Percentiles rank a stretch among this genome's conserved stretches.
Conservation (phyloP, 768 basidiomycete genomes). For the Paxillus rubicundulus region DNA sequence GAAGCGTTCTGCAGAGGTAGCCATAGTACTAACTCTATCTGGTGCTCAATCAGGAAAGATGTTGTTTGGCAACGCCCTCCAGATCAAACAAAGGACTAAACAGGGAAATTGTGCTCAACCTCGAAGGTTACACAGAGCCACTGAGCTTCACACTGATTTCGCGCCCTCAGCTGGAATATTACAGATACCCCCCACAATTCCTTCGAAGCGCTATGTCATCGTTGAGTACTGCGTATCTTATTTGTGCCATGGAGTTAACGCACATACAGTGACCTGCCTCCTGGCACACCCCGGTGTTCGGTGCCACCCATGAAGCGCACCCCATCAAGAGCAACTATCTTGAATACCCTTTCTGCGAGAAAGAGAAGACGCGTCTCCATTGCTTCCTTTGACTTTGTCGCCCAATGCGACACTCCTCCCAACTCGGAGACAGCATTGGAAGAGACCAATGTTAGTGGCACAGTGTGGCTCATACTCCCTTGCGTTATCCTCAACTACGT, state of each 20-base stretch:
- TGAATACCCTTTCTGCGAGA: constrained; percentile 38
- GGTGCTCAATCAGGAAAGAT: neutral
- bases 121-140: neutral
- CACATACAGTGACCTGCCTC: constrained; percentile 21
- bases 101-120: neutral
- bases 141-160: neutral
- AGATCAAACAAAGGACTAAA: constrained; percentile 23
- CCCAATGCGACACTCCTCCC: constrained; percentile 28
- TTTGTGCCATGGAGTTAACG: constrained; percentile 15
- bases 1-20: neutral
- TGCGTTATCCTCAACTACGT: constrained; percentile 1
- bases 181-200: neutral
- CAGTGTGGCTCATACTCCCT: neutral
- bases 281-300: constrained; percentile 27
- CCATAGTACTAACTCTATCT: neutral
- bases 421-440: constrained; percentile 19
- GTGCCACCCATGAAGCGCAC: constrained; percentile 36
- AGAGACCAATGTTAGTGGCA: constrained; percentile 28
- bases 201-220: constrained; percentile 20
- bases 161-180: neutral
- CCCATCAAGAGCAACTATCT: constrained; percentile 36
- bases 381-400: constrained; percentile 36
- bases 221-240: constrained; percentile 27
- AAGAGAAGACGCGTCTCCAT: constrained; percentile 44
- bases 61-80: constrained; percentile 29